Base-by-base conservation (phyloP, 2,329 filamentous ascomycete species). In the Hypoxylon sp. region DNA sequence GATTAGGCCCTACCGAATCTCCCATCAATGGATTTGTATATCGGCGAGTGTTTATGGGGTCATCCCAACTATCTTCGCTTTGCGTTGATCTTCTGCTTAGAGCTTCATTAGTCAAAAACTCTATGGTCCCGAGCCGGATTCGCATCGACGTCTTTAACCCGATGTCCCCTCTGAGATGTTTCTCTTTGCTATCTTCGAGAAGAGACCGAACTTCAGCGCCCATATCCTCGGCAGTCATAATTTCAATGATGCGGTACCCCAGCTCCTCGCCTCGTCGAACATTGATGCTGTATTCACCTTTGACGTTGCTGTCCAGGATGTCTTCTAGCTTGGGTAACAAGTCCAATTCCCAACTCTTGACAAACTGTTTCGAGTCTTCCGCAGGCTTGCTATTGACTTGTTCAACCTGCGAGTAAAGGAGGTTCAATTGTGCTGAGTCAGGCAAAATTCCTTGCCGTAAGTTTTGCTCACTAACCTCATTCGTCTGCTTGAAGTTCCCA, bases 221-320 rank as follows among this genome's bases (percentile, higher is more conserved):
- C 13, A 63, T 11, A 10, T 58, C 48, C 1, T 52, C 26, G 1
- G 31, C 33, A 1, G 61, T 68, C 68, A 70, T 67, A 44, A 71
- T 60, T 8, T 69, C 59, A 13, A 72, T 69, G 26, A 63, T 66
- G 11, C 63, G 65, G 8, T 63, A 14, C 4, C 68, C 65, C 1
- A 35, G 24, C 24, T 55, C 13, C 10, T 57, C 19, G 10, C 70
- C 60, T 17, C 56, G 50, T 0, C 56, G 55, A 17, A 69, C 60
- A 29, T 67, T 69, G 39, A 72, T 48, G n/a, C 51, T 69, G 42
- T 67, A 72, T 31, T 51, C 59, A 2, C 53, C 57, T 35, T 61
- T 13, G n/a, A 64, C 37, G 14, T 61, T 54, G 0, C 53, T 48
- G 24, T 72, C 70, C 5, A 71, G 56, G 11, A 69, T 53, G 22